Evolutionary conservation across 2,329 filamentous ascomycete species (phyloP).

Genomic region (Trichoderma hamatum): DNA sequence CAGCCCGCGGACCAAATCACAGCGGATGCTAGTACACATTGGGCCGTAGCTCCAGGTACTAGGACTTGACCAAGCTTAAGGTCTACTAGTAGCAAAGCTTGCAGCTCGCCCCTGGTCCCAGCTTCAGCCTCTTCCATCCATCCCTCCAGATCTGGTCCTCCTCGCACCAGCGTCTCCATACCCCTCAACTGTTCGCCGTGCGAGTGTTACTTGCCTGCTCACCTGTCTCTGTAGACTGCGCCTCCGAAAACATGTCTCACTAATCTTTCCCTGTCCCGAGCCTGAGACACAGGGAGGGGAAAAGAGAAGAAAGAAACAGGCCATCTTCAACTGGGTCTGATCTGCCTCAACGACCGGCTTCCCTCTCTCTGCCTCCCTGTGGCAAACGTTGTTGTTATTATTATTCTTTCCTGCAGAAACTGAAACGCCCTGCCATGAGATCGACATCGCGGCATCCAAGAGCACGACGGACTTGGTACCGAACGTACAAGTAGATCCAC

Average conservation of each 20-base stretch:
- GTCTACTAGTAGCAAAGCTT: too few species aligned
- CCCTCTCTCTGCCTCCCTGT: not conserved
- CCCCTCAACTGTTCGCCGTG: not conserved
- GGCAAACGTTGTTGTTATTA: not conserved
- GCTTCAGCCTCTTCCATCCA: conserved; percentile 9
- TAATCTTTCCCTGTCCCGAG: not conserved
- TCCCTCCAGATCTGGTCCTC: not conserved
- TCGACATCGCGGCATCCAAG: not conserved
- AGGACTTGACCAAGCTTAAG: not conserved
- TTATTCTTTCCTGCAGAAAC: not conserved
- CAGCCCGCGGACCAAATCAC: not conserved
- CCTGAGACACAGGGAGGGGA: not conserved
- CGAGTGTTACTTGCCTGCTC: not conserved
- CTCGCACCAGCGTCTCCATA: not conserved
- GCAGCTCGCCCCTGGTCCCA: not conserved
- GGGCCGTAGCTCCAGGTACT: conserved; percentile 9
- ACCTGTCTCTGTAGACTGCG: not conserved
- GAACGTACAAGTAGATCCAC: conserved; percentile 4
- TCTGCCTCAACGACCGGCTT: not conserved
- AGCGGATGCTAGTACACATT: not conserved
- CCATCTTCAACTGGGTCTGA: not conserved
- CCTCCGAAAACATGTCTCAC: not conserved
- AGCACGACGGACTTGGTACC: not conserved
- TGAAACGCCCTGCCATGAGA: conserved; percentile 3
- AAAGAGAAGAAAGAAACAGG: not conserved